phyloP scores from a whole-genome alignment of 78 protist species.

The Speleostelium caveatum region DNA sequence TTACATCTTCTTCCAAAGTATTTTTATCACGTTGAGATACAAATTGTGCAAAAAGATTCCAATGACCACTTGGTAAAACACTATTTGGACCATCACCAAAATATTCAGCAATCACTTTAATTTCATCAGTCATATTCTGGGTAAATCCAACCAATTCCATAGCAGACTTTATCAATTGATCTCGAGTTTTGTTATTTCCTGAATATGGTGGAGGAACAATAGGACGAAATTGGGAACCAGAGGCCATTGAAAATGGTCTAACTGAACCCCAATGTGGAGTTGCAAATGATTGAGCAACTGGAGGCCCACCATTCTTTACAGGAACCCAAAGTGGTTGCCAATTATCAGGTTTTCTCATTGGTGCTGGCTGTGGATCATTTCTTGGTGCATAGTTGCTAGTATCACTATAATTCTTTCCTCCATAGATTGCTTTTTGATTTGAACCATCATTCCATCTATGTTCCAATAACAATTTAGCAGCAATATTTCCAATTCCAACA shows the following conservation, averaged over 20 bases:
- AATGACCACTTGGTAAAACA: constrained; percentile 59
- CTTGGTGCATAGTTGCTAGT: constrained; percentile 30
- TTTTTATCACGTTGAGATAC: constrained; percentile 30
- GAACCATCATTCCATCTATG: constrained; percentile 39
- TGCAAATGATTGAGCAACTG: constrained; percentile 5
- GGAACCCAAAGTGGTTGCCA: constrained; percentile 58
- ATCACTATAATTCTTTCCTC: constrained; percentile 21
- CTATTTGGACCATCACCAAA: constrained; percentile 44
- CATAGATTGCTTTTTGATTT: constrained; percentile 20
- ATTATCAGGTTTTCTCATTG: constrained; percentile 16
- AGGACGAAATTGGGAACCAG: constrained; percentile 20
- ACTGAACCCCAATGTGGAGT: constrained; percentile 53
- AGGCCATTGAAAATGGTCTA: constrained; percentile 6
- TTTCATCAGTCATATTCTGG: constrained; percentile 17
- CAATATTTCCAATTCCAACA: constrained; percentile 26
- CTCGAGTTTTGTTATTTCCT: neutral
- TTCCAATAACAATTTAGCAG: constrained; percentile 19
- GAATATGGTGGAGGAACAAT: neutral
- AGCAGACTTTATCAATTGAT: neutral
- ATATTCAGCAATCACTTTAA: constrained; percentile 33
- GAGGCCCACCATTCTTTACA: neutral
- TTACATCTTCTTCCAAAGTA: constrained; percentile 23
- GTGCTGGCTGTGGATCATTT: constrained; percentile 29
- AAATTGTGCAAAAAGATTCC: constrained; percentile 20
- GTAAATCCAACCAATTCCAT: constrained; percentile 11